Base-by-base conservation (phyloP, 805 yeast genomes). In the Candida xiaguanensis region DNA sequence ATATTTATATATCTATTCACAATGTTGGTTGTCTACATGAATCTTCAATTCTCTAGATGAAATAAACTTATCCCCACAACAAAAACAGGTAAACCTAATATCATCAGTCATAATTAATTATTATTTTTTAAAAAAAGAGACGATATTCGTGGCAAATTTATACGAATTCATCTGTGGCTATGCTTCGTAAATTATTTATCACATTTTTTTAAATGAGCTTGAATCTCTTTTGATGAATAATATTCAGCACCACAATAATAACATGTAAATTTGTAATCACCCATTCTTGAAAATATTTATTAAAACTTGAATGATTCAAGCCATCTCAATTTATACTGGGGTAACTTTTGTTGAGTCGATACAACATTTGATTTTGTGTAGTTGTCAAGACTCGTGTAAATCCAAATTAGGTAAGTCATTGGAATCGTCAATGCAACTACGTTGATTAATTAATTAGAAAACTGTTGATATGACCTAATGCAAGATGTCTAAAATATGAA, bases 241-340 rank as follows among this genome's bases (percentile, higher is more conserved):
- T 22, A 34, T 17, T 24, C 30, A 13, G 9, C 30, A 22, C 36
- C 36, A 25, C 36, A 34, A 25, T 34, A 24, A n/a, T 16, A 24
- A 15, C 36, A 34, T 12, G 23, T 24, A 16, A 23, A 34, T 17
- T 34, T 34, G 16, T 34, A 34, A 17, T 34, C 36, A 25, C 35
- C 15, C 35, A 32, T 32, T 19, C 7, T 22, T 22, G 9, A 22
- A 22, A n/a, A n/a, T n/a, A n/a, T n/a, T n/a, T n/a, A n/a, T n/a
- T n/a, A n/a, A n/a, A n/a, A n/a, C n/a, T n/a, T n/a, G n/a, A n/a
- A n/a, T n/a, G n/a, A n/a, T n/a, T n/a, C n/a, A n/a, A n/a, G n/a
- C n/a, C n/a, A n/a, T n/a, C n/a, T n/a, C n/a, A n/a, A n/a, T n/a
- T n/a, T n/a, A n/a, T n/a, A n/a, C n/a, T n/a, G n/a, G n/a, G n/a